These are phyloP conservation scores for Phialophora verrucosa DNA, from an alignment of 2,329 filamentous ascomycete genomes.

Conservation along the genomic window DNA sequence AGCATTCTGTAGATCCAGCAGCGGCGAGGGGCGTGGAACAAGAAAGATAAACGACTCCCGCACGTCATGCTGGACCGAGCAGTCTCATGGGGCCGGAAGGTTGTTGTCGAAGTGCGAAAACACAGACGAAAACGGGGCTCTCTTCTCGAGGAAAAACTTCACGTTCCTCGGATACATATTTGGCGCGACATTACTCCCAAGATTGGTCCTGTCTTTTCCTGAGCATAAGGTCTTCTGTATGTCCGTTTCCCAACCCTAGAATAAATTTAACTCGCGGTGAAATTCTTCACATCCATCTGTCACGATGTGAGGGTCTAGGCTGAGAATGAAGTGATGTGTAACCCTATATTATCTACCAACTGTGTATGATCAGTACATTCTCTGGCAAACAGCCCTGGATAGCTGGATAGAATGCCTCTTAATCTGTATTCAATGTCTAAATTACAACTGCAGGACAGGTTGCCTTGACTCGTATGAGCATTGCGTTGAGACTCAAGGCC, in stretches of 20 bases:
- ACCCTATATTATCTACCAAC: not conserved
- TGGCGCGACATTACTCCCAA: no score
- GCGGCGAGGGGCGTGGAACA: no score
- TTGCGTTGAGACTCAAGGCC: not conserved
- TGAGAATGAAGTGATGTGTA: not conserved
- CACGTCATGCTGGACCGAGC: no score
- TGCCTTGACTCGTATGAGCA: not conserved
- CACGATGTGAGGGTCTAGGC: not conserved
- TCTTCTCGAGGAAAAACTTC: no score
- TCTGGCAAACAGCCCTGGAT: not conserved
- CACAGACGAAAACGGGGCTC: no score
- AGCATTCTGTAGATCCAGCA: no score
- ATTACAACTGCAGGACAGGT: not conserved
- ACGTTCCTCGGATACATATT: no score
- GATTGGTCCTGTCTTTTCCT: no score
- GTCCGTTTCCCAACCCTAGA: not conserved
- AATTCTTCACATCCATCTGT: not conserved
- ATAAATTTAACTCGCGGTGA: not conserved
- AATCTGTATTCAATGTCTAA: not conserved
- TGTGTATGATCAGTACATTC: not conserved
- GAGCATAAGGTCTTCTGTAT: not conserved
- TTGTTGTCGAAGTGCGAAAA: no score
- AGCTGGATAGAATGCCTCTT: not conserved
- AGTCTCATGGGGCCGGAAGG: no score
- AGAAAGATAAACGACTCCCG: no score